A percentile compares a stretch with the other conserved stretches of the same genome.
Evolutionary conservation across 31 red algal species (phyloP).

Genomic region (Pterothamnion heteromorphum): DNA sequence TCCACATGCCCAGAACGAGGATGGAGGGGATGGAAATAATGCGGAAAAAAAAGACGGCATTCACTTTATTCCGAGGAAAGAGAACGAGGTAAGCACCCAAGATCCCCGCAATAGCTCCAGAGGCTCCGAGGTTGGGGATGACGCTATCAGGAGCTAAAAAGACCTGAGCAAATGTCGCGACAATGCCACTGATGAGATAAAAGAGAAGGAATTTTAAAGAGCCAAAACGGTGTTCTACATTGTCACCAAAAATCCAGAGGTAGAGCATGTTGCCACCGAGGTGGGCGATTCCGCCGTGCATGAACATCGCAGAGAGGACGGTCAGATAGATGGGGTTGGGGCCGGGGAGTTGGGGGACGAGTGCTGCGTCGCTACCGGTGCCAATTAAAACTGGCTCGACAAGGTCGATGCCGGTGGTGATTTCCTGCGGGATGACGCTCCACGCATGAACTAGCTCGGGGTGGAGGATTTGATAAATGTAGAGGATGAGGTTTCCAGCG

Average conservation of each 20-base stretch:
- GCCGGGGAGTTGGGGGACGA: not conserved
- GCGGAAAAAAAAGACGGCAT: not conserved
- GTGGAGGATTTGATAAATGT: no score
- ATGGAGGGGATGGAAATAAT: not conserved
- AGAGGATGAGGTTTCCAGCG: no score
- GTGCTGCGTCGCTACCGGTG: conserved; percentile 1
- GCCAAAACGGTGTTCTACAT: not conserved
- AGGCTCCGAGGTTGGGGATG: not conserved
- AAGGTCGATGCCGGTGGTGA: no score
- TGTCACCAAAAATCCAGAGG: conserved; percentile 15
- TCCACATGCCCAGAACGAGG: not conserved
- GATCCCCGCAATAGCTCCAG: not conserved
- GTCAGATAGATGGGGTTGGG: conserved; percentile 4
- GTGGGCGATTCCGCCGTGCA: not conserved
- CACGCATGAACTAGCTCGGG: no score
- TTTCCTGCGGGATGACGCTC: no score
- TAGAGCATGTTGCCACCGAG: conserved; percentile 21
- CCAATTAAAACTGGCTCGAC: no score
- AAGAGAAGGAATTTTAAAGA: not conserved
- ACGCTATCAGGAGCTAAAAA: not conserved
- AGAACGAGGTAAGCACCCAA: not conserved
- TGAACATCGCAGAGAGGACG: not conserved
- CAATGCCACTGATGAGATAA: not conserved
- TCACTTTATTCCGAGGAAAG: not conserved
- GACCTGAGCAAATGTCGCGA: not conserved